A percentile compares a stretch with the other conserved stretches of the same genome.
Evolutionary conservation across 441 rosid species (phyloP).

Genomic region (Erysimum pusillum): DNA sequence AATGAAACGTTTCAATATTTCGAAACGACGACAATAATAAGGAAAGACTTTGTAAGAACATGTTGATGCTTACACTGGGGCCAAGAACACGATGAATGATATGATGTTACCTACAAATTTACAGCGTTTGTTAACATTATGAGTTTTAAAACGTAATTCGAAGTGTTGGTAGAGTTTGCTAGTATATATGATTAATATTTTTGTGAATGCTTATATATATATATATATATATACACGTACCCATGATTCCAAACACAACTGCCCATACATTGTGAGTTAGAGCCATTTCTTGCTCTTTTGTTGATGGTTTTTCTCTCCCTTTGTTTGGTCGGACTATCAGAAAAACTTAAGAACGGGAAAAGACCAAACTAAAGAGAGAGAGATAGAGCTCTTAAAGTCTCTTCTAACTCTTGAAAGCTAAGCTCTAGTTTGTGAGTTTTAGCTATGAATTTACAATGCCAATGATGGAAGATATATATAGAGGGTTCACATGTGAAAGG

Average conservation of each 20-base stretch:
- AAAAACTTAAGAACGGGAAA: background rate
- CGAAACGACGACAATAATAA: background rate
- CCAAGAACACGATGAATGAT: slow-evolving; percentile 64
- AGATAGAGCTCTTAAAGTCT: slow-evolving; percentile 34
- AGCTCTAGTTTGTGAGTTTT: slow-evolving; percentile 38
- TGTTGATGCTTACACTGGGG: slow-evolving; percentile 63
- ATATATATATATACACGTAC: slow-evolving; percentile 53
- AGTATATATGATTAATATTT: background rate
- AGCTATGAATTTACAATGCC: slow-evolving; percentile 36
- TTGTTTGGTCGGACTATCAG: background rate
- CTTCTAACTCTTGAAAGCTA: slow-evolving; percentile 34
- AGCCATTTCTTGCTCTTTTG: slow-evolving; percentile 37
- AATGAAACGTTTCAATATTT: no score
- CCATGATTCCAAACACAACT: slow-evolving; percentile 68
- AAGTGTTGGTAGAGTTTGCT: background rate
- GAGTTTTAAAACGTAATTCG: background rate
- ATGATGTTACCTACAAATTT: slow-evolving; percentile 59
- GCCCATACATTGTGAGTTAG: slow-evolving; percentile 55
- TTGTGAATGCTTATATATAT: slow-evolving; percentile 2
- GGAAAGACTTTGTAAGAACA: background rate
- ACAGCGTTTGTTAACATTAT: background rate
- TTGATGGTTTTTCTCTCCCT: slow-evolving; percentile 12
- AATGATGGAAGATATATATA: slow-evolving; percentile 39
- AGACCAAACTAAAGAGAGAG: slow-evolving; percentile 26
- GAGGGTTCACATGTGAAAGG: slow-evolving; percentile 42